Evolutionary conservation across 805 yeast species (phyloP), one percentile per base, ranked within the genome.

Genomic region (Candida nitratophila): DNA sequence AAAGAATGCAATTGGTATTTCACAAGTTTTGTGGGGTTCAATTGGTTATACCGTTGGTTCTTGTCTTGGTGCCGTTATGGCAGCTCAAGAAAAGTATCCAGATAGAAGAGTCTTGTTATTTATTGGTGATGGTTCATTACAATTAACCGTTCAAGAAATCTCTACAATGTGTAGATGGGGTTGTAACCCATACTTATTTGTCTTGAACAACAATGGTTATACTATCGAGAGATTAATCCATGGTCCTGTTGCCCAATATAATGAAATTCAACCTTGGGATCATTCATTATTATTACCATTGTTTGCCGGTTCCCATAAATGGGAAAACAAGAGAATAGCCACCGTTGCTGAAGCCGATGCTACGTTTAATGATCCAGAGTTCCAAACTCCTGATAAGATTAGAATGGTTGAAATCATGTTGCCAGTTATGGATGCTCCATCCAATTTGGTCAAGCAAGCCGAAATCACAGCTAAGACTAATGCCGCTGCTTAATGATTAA

Each of bases 121-220:
- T 59, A 73, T 77, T 51, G 84, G 84, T 68, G 85, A 79, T 62
- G 84, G 84, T 63, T 79, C 85, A 41, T 69, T 79, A 56, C 84
- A 79, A 65, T 70, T 78, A 61, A 77, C 85, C n/a, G 83, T 76
- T 21, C 83, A 78, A 66, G 83, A 79, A 65, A 76, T 79, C 61
- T 76, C 82, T 47, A 77, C 82, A 47, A 75, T 78, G 79, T 67
- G 76, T 58, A 74, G 77, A 64, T 74, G 79, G 78, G 70, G 71
- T 44, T 68, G 74, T 58, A 76, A 69, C 48, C 83, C 83, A 59
- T 78, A 78, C 67, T 66, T 79, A 57, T 79, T 78, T 58, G 78
- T 79, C 30, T 70, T 79, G 59, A 79, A 79, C 69, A 79, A 79
- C 64, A 74, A 73, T 55, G 85, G 85, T 63, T 79, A 79, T 68